Evolutionary conservation across 1,139 yeast genomes (phyloP).

Genomic region (Hemisphaericaspora lyxosophila): DNA sequence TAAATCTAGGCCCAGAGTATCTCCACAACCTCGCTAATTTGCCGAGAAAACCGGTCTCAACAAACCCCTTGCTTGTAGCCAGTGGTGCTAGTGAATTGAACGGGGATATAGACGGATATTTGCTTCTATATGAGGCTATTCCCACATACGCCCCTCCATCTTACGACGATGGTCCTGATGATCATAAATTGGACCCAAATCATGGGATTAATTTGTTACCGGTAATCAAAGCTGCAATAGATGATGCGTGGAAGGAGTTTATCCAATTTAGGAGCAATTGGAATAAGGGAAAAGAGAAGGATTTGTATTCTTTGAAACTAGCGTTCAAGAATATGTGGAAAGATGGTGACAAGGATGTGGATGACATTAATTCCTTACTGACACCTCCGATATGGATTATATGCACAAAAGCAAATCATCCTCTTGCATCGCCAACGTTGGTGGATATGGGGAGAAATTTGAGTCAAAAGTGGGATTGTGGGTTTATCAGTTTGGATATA

Average conservation of each 20-base stretch:
- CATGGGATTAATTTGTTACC: slow-evolving; percentile 46
- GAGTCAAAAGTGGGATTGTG: slow-evolving; percentile 62
- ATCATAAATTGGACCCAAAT: slow-evolving; percentile 15
- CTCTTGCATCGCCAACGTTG: slow-evolving; percentile 56
- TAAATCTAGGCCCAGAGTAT: slow-evolving; percentile 57
- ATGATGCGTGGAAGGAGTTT: slow-evolving; percentile 75
- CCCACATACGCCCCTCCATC: slow-evolving; percentile 58
- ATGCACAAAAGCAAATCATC: slow-evolving; percentile 60
- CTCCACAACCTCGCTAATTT: slow-evolving; percentile 57
- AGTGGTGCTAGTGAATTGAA: slow-evolving; percentile 77
- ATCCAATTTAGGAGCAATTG: slow-evolving; percentile 52
- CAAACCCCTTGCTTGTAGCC: slow-evolving; percentile 69
- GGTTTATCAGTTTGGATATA: slow-evolving; percentile 60
- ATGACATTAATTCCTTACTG: slow-evolving; percentile 48
- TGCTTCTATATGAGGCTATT: slow-evolving; percentile 65
- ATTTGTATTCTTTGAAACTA: slow-evolving; percentile 57
- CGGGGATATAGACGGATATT: slow-evolving; percentile 72
- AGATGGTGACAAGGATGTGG: slow-evolving; percentile 27
- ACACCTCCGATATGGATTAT: slow-evolving; percentile 70
- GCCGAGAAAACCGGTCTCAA: slow-evolving; percentile 61
- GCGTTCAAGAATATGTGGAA: slow-evolving; percentile 61
- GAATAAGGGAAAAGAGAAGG: slow-evolving; percentile 65
- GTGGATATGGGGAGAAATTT: slow-evolving; percentile 55
- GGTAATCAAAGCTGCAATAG: slow-evolving; percentile 52
- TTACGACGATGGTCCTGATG: slow-evolving; percentile 32